Evolutionary conservation across 2,329 filamentous ascomycete genomes (phyloP).

Genomic region (Taxawa tesnikishii): DNA sequence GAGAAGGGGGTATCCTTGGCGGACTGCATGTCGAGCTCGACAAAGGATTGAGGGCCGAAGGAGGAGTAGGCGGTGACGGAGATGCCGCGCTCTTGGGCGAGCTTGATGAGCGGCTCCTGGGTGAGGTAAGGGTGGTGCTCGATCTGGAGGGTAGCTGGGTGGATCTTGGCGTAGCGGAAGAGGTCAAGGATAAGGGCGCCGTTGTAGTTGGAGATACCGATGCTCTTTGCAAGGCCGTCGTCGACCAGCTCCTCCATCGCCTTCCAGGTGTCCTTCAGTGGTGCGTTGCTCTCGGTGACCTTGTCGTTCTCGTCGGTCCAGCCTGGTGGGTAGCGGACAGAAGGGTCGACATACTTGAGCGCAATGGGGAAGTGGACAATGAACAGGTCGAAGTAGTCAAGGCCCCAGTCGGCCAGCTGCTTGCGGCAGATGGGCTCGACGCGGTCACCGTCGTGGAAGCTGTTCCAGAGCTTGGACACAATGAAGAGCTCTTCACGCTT

Average conservation of each 20-base stretch:
- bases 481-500: constrained; percentile 84
- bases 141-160: constrained; percentile 69
- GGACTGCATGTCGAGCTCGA: constrained; percentile 62
- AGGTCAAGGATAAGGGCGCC: constrained; percentile 66
- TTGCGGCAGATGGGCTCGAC: constrained; percentile 65
- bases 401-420: constrained; percentile 68
- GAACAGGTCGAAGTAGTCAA: constrained; percentile 87
- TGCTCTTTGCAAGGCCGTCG: constrained; percentile 55
- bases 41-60: constrained; percentile 68
- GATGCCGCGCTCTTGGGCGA: constrained; percentile 59
- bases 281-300: constrained; percentile 53
- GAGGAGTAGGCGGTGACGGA: constrained; percentile 73
- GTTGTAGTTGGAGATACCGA: constrained; percentile 78
- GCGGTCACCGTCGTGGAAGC: constrained; percentile 69
- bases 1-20: constrained; percentile 53
- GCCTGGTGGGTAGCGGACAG: constrained; percentile 65
- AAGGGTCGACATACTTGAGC: constrained; percentile 73
- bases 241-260: constrained; percentile 67
- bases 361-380: constrained; percentile 82
- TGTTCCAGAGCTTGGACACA: constrained; percentile 87
- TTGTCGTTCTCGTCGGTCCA: constrained; percentile 55
- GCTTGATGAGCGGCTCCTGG: constrained; percentile 57
- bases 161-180: constrained; percentile 62
- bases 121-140: constrained; percentile 86
- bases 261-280: constrained; percentile 70